phyloP scores from a whole-genome alignment of 2,329 filamentous ascomycete species.

The Trichophyton verrucosum region DNA sequence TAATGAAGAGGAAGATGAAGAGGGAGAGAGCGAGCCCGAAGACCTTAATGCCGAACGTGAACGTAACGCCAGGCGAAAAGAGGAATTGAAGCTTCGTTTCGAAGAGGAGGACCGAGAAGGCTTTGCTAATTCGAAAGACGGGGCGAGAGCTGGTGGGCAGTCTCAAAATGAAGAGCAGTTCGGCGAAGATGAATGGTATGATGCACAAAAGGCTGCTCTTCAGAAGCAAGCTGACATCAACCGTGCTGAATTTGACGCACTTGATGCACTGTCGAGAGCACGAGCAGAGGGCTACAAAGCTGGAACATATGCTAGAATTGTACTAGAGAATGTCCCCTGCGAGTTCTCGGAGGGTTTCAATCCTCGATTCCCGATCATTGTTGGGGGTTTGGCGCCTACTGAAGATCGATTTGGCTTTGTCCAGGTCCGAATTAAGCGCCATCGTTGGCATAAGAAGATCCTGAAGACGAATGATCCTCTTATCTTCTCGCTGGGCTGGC shows the following conservation, averaged over 20 bases:
- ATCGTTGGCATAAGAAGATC: conserved; percentile 98
- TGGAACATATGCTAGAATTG: conserved; percentile 83
- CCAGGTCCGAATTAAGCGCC: conserved; percentile 90
- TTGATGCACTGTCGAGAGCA: conserved; percentile 72
- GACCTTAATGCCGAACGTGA: conserved; percentile 77
- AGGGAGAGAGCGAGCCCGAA: conserved; percentile 21
- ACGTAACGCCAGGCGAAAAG: conserved; percentile 80
- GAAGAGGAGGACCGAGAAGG: conserved; percentile 98
- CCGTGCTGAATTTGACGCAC: conserved; percentile 74
- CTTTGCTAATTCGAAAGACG: conserved; percentile 72
- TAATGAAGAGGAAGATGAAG: conserved; percentile 37
- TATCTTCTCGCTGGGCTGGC: conserved; percentile 93
- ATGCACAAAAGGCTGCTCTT: conserved; percentile 84
- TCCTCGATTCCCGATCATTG: conserved; percentile 66
- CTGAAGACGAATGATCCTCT: conserved; percentile 95
- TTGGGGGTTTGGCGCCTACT: conserved; percentile 83
- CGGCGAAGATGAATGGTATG: conserved; percentile 98
- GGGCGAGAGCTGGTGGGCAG: conserved; percentile 57
- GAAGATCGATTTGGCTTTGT: conserved; percentile 94
- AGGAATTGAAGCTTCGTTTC: conserved; percentile 86
- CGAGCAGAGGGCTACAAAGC: conserved; percentile 83
- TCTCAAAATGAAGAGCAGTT: conserved; percentile 63
- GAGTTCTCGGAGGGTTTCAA: conserved; percentile 81
- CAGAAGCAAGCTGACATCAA: conserved; percentile 97
- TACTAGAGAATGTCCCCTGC: conserved; percentile 76